Conservation (phyloP, 2,329 filamentous ascomycete genomes). For the Cryphonectria radicalis region DNA sequence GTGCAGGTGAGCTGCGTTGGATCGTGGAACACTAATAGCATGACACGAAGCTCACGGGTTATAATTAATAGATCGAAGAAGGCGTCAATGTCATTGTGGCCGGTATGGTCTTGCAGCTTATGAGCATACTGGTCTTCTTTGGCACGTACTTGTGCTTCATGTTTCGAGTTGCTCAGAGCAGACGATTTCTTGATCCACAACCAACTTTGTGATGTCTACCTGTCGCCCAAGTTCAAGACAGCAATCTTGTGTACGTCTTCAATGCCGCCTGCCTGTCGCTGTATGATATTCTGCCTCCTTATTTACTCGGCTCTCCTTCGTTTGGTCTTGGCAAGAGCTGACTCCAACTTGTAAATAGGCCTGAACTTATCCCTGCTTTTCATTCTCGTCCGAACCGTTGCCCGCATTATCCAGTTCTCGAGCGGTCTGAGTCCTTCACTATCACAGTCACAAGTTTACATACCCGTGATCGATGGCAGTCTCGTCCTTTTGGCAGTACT, state of each 20-base stretch:
- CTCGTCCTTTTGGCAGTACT: constrained; percentile 44
- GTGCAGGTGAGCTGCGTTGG: constrained; percentile 40
- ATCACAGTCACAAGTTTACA: constrained; percentile 44
- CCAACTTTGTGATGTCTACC: constrained; percentile 47
- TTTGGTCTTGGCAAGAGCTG: neutral
- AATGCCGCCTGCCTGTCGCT: neutral
- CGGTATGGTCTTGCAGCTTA: constrained; percentile 50
- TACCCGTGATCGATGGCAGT: constrained; percentile 47
- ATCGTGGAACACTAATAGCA: neutral
- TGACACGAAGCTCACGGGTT: constrained; percentile 13
- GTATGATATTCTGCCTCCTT: neutral
- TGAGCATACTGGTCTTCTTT: constrained; percentile 46
- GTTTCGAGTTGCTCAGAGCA: constrained; percentile 43
- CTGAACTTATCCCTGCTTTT: constrained; percentile 43
- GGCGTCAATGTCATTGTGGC: constrained; percentile 47
- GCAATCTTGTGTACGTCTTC: constrained; percentile 49
- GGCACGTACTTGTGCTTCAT: constrained; percentile 47
- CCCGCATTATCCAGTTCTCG: constrained; percentile 46
- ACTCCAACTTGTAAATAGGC: constrained; percentile 34
- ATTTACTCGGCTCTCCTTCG: neutral
- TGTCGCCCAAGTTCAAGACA: constrained; percentile 46
- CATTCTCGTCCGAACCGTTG: constrained; percentile 47
- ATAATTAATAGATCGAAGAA: constrained; percentile 36
- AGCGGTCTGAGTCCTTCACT: constrained; percentile 41
- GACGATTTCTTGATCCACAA: constrained; percentile 44